Conservation (phyloP, 495 filamentous ascomycete species). For the Chaetomidium leptoderma region DNA sequence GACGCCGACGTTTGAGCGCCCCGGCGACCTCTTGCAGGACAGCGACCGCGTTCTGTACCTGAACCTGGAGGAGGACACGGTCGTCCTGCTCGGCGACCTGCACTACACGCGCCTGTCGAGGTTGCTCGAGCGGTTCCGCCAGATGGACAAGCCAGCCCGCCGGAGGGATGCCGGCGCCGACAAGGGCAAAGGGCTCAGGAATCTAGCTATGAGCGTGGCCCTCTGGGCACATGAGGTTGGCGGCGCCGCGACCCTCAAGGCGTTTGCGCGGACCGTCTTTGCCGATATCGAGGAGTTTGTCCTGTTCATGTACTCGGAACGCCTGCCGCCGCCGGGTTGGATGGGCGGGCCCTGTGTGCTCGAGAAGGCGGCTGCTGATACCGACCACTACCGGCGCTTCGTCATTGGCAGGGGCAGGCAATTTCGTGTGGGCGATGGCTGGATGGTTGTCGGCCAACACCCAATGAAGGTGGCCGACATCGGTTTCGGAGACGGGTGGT, state of each 20-base stretch:
- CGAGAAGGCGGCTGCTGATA: conserved; percentile 9
- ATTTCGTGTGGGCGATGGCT: conserved; percentile 26
- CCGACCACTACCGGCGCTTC: conserved; percentile 25
- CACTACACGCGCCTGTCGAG: conserved; percentile 19
- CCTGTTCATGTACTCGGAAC: conserved; percentile 26
- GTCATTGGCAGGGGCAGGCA: conserved; percentile 23
- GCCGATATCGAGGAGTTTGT: conserved; percentile 29
- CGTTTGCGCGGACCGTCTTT: conserved; percentile 27
- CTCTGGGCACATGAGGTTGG: conserved; percentile 51
- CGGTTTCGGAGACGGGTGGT: conserved; percentile 26
- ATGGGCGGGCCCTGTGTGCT: conserved; percentile 19
- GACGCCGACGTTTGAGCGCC: conserved; percentile 14
- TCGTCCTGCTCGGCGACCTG: conserved; percentile 30
- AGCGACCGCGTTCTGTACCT: conserved; percentile 29
- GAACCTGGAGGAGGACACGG: conserved; percentile 28
- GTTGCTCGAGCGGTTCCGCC: conserved; percentile 28
- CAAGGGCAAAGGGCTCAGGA: conserved; percentile 51
- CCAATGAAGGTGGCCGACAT: conserved; percentile 27
- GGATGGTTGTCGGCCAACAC: conserved; percentile 29
- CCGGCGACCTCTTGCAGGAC: conserved; percentile 14
- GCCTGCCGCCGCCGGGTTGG: conserved; percentile 24
- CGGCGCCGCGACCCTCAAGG: conserved; percentile 25
- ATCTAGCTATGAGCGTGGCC: conserved; percentile 55
- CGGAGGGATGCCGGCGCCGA: not conserved
- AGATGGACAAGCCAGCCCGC: conserved; percentile 1